Conservation (phyloP, 73 alveolate species). For the Breviolum minutum region DNA sequence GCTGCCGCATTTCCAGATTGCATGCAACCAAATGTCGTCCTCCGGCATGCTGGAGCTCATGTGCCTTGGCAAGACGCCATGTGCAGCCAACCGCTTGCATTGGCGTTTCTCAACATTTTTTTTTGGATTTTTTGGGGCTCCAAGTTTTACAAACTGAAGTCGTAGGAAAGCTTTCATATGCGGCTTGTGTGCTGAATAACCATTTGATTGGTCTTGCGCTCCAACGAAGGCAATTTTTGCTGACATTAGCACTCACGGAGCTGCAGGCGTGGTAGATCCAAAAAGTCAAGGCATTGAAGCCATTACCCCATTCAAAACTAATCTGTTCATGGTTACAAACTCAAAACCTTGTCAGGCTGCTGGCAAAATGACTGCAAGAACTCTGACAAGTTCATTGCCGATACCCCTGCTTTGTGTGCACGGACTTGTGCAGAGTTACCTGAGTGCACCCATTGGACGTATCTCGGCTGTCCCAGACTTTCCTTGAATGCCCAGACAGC, state of each 20-base stretch:
- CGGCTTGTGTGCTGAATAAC: background rate
- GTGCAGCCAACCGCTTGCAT: too few species aligned
- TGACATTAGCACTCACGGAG: conserved; percentile 66
- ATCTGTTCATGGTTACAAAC: background rate
- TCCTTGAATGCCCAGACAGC: background rate
- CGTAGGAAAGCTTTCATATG: too few species aligned
- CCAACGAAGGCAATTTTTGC: conserved; percentile 49
- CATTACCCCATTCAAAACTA: too few species aligned
- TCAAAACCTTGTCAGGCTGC: conserved; percentile 11
- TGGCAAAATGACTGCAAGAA: conserved; percentile 94
- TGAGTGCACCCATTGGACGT: conserved; percentile 92
- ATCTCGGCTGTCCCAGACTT: background rate
- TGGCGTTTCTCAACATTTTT: too few species aligned
- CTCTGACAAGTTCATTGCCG: conserved; percentile 86
- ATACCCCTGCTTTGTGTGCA: conserved; percentile 68
- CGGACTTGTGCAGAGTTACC: conserved; percentile 72
- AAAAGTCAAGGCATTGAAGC: too few species aligned
- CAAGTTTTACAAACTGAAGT: too few species aligned
- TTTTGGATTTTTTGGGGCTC: too few species aligned
- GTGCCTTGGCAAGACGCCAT: background rate
- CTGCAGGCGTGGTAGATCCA: conserved; percentile 27
- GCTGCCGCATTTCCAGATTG: conserved; percentile 59
- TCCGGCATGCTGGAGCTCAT: conserved; percentile 93
- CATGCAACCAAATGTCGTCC: conserved; percentile 68
- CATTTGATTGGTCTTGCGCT: background rate